Evolutionary conservation across 164 flowering plant genomes (phyloP), one percentile per base, ranked within the genome.

Genomic region (Vitis rotundifolia): DNA sequence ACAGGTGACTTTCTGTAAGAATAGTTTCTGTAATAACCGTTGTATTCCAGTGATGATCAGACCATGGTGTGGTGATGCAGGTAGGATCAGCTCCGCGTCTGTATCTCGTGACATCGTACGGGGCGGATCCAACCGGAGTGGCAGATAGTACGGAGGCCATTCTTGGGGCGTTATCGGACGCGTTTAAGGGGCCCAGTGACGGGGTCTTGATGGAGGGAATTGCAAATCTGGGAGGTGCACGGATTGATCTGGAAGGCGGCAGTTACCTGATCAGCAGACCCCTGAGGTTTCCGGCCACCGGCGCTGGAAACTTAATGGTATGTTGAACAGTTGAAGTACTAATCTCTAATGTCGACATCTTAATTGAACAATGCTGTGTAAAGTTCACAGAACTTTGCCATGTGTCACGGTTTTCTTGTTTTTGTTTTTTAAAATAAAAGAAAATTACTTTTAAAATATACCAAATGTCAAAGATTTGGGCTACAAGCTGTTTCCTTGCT

Each of bases 101-200:
- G 37, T 86, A 85, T 64, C 75, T 22, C 3, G 92, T 80, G 60
- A 90, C 89, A 9, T 47, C 76, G 0, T 91, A 90, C 63, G 98
- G 97, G 0, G 98, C 93, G 0, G 99, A 96, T 72, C 97, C 98
- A 15, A 86, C 94, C 0, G 98, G 99, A 28, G 74, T 78, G 73
- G 64, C 66, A 0, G 99, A 96, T 73, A 96, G 98, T 74, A 88
- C 97, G 3, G 89, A 85, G 0, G 97, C 97, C 2, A 61, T 96
- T 22, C 51, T 80, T 1, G 51, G 52, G 51, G 97, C 94, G 5
- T 69, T 96, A n/a, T 59, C 92, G 0, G 95, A 90, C 56, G 99
- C 92, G 1, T 76, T 80, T 49, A 18, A 68, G 13, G 75, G 71
- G 18, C 70, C 83, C 0, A 66, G 65, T 3, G 50, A 69, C 4